phyloP scores from a whole-genome alignment of 192 early-diverging fungal genomes.

The Powellomyces hirtus region DNA sequence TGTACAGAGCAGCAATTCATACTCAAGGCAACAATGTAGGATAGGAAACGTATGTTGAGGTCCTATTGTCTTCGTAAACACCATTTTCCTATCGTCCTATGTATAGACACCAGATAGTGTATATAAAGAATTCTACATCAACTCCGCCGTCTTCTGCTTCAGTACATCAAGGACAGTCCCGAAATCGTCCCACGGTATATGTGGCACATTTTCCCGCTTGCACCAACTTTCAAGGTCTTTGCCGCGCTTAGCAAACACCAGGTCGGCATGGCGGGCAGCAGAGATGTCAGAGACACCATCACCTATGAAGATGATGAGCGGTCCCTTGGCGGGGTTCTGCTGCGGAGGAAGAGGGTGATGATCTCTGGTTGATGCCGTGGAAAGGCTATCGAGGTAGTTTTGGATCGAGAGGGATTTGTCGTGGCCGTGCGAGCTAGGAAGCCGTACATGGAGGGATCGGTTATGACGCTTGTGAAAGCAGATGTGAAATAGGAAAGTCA shows the following conservation, averaged over 20 bases:
- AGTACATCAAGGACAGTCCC: constrained; percentile 21
- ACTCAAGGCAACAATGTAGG: no score
- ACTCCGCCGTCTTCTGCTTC: not conserved
- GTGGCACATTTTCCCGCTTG: constrained; percentile 52
- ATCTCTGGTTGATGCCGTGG: no score
- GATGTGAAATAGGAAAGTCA: no score
- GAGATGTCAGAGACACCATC: constrained; percentile 78
- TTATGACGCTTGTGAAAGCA: not conserved
- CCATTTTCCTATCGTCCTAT: no score
- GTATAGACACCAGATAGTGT: no score
- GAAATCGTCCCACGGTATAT: constrained; percentile 59
- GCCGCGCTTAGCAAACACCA: constrained; percentile 71
- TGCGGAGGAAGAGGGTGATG: not conserved
- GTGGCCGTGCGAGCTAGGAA: constrained; percentile 52
- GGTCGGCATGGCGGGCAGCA: constrained; percentile 71
- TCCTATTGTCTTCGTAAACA: no score
- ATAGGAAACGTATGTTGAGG: no score
- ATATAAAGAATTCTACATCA: no score
- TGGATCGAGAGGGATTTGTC: constrained; percentile 54
- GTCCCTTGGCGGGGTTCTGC: constrained; percentile 4
- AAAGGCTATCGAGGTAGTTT: not conserved
- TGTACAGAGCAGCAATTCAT: no score
- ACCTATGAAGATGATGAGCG: constrained; percentile 69
- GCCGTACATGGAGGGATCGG: not conserved
- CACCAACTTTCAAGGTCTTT: constrained; percentile 72